A percentile compares a stretch with the other conserved stretches of the same genome.
Evolutionary conservation across 1,284 basidiomycete genomes (phyloP).

Genomic region (Melampsora americana): DNA sequence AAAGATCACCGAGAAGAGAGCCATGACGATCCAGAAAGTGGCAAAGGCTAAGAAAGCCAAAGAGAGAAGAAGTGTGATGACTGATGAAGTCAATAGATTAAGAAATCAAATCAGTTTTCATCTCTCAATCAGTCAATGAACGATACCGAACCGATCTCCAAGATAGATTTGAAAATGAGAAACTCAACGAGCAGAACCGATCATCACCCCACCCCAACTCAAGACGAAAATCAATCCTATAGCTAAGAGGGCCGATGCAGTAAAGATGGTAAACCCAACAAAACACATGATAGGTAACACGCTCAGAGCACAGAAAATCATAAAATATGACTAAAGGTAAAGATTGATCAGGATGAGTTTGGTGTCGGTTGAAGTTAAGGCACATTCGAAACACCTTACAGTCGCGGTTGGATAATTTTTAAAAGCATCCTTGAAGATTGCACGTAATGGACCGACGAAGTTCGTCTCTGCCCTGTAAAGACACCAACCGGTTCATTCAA

Average conservation of each 20-base stretch:
- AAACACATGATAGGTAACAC: conserved; percentile 46
- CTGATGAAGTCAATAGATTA: conserved; percentile 7
- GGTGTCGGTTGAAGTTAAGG: background rate
- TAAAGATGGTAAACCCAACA: conserved; percentile 45
- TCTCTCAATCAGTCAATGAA: too few species aligned
- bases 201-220: conserved; percentile 33
- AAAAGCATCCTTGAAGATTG: conserved; percentile 40
- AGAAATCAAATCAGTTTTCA: too few species aligned
- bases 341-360: background rate
- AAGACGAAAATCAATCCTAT: conserved; percentile 38
- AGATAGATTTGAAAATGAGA: background rate
- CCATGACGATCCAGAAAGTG: conserved; percentile 33
- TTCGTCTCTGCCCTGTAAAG: conserved; percentile 7
- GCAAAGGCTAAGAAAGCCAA: conserved; percentile 30
- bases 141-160: too few species aligned
- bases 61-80: conserved; percentile 16
- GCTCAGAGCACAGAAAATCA: conserved; percentile 43
- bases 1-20: conserved; percentile 27
- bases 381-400: conserved; percentile 3
- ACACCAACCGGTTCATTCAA: background rate
- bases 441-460: conserved; percentile 10
- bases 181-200: conserved; percentile 39
- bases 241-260: conserved; percentile 46
- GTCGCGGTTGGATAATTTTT: conserved; percentile 38
- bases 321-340: conserved; percentile 42